These are phyloP conservation scores for Backusella australiensis DNA, from an alignment of 192 early-diverging fungal species.

Conservation along the genomic window DNA sequence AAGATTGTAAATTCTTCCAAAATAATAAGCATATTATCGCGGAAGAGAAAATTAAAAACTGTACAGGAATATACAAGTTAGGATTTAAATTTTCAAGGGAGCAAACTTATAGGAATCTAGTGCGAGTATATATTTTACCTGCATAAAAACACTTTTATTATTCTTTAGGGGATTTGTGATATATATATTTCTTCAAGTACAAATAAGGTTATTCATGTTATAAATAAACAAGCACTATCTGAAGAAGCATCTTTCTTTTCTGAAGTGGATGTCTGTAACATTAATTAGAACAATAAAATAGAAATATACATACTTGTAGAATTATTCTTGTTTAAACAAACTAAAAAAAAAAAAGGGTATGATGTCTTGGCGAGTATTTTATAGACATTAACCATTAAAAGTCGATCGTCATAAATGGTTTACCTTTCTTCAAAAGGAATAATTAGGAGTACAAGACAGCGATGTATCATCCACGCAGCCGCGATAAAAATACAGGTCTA, in stretches of 20 bases:
- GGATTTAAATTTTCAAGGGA: neutral
- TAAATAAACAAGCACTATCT: neutral
- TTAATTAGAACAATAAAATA: neutral
- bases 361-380: neutral
- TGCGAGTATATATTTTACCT: slow-evolving; percentile 1
- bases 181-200: neutral
- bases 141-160: neutral
- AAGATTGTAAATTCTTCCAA: neutral
- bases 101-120: neutral
- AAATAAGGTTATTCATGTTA: neutral
- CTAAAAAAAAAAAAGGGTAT: neutral
- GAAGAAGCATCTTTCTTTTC: neutral
- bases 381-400: too few species aligned
- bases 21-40: neutral
- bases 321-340: neutral
- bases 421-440: neutral
- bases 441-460: neutral
- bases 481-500: neutral
- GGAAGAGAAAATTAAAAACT: neutral
- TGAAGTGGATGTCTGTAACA: neutral
- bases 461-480: neutral
- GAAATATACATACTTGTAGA: neutral
- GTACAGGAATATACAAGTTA: neutral
- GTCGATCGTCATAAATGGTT: neutral
- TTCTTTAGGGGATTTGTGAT: neutral